Evolutionary conservation across 345 rosid genomes (phyloP).

Genomic region (Sonneratia caseolaris): DNA sequence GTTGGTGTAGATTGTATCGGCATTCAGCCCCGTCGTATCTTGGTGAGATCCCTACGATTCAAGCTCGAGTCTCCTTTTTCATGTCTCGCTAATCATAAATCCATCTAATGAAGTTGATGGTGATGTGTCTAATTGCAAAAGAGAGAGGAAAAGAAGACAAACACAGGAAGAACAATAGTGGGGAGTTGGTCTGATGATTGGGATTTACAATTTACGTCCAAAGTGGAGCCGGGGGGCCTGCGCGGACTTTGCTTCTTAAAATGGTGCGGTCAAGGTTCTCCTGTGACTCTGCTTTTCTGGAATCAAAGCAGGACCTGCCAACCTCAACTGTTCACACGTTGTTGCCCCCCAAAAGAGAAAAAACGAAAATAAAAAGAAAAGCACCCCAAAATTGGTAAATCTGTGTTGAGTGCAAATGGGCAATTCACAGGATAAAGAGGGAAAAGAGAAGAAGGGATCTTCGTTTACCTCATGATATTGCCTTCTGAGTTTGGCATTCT

Average conservation of each 20-base stretch:
- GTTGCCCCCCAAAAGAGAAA: background rate
- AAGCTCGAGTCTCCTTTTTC: too few relatives aligned
- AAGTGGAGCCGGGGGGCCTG: background rate
- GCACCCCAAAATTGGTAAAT: background rate
- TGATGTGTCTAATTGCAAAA: background rate
- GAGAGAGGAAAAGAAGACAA: background rate
- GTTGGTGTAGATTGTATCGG: too few relatives aligned
- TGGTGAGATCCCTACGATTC: too few relatives aligned
- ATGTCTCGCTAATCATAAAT: too few relatives aligned
- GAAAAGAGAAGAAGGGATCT: background rate
- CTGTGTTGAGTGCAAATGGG: background rate
- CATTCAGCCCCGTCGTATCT: too few relatives aligned
- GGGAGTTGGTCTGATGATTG: too few relatives aligned
- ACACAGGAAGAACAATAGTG: too few relatives aligned
- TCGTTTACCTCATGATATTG: background rate
- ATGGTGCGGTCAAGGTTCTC: slow-evolving; percentile 12
- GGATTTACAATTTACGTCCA: background rate
- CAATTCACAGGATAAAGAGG: background rate
- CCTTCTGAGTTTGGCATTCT: slow-evolving; percentile 4
- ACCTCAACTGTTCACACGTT: background rate
- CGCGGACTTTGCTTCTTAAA: slow-evolving; percentile 2
- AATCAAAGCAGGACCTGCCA: slow-evolving; percentile 7
- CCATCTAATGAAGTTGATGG: background rate
- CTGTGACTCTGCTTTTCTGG: slow-evolving; percentile 5
- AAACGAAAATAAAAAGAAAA: background rate